Evolutionary conservation across 345 rosid species (phyloP), one percentile per base, ranked within the genome.

Genomic region (Isatis tinctoria): DNA sequence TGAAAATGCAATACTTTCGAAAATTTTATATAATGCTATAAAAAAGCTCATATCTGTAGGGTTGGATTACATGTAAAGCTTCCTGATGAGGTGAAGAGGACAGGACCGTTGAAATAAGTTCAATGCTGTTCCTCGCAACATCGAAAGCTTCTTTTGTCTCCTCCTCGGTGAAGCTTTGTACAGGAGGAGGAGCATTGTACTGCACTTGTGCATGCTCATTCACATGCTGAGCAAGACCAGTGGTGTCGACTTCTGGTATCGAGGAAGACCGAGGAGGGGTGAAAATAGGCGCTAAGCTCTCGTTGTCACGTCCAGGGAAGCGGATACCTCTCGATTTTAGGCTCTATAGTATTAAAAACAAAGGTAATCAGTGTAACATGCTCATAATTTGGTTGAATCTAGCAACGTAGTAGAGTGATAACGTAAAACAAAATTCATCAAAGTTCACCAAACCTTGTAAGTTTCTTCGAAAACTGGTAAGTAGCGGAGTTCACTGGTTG

Each of bases 401-500:
- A 17, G 48, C 48, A 39, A 24, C 7, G 9, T 3, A 24, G 39
- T 7, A 45, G 45, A 49, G 45, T 48, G 32, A 65, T 17, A 2
- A 18, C 6, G 40, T 22, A 39, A 8, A 36, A 24, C 10, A 14
- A 53, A 10, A 27, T 6, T 24, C 13, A 2, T 12, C 6, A n/a
- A 52, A 65, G 62, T 8, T 30, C 54, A 90, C 0, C 56, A 60
- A 60, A 73, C 97, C 98, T 94, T 94, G 82, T 94, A 94, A 53
- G 97, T 94, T 84, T 94, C 93, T 82, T 88, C 98, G 70, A 84
- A 94, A 62, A 94, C 96, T 45, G 97, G 96, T 41, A 94, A 73
- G 86, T 91, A 94, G 8, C 90, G 93, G 61, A 91, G 89, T 74
- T 94, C 98, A 24, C 83, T 74, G 12, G 87, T 88, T 18, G 98